Evolutionary conservation across 2,329 filamentous ascomycete species (phyloP).

Genomic region (Raffaelea ambrosiae): DNA sequence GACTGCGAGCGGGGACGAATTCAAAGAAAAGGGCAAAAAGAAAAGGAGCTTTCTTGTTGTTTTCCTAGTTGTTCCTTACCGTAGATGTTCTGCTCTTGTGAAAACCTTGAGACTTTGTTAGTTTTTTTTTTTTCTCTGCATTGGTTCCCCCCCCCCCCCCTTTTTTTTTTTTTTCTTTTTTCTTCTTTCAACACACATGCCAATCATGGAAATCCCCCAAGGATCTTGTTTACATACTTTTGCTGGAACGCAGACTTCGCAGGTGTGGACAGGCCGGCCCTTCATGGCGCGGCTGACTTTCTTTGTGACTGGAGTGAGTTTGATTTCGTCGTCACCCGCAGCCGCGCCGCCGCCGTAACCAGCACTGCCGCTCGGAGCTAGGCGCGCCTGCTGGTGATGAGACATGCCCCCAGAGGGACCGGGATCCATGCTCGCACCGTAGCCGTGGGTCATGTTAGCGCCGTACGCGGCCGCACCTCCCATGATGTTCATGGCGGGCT

Average conservation of each 20-base stretch:
- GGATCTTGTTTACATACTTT: slow-evolving; percentile 5
- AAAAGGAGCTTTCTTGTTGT: not conserved
- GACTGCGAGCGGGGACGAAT: too few species aligned
- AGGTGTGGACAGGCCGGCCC: slow-evolving; percentile 11
- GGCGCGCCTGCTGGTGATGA: not conserved
- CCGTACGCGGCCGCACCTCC: not conserved
- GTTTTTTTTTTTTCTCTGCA: slow-evolving; percentile 12
- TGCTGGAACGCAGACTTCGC: slow-evolving; percentile 8
- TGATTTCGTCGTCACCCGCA: not conserved
- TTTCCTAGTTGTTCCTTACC: slow-evolving; percentile 11
- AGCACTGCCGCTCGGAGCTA: not conserved
- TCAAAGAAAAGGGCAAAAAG: too few species aligned
- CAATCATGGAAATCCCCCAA: not conserved
- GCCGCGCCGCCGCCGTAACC: not conserved
- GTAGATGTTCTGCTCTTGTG: slow-evolving; percentile 11
- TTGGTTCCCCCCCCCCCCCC: too few species aligned
- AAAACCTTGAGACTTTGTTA: not conserved
- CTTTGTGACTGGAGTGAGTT: slow-evolving; percentile 7
- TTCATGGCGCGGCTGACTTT: slow-evolving; percentile 11
- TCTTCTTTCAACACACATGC: too few species aligned
- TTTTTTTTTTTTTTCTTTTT: slow-evolving; percentile 13
- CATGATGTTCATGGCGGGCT: not conserved
- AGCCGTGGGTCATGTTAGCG: not conserved
- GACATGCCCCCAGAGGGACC: too few species aligned
- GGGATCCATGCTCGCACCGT: not conserved